These are phyloP conservation scores for Cornus florida DNA, from an alignment of 148 eudicot genomes.

Conservation along the genomic window DNA sequence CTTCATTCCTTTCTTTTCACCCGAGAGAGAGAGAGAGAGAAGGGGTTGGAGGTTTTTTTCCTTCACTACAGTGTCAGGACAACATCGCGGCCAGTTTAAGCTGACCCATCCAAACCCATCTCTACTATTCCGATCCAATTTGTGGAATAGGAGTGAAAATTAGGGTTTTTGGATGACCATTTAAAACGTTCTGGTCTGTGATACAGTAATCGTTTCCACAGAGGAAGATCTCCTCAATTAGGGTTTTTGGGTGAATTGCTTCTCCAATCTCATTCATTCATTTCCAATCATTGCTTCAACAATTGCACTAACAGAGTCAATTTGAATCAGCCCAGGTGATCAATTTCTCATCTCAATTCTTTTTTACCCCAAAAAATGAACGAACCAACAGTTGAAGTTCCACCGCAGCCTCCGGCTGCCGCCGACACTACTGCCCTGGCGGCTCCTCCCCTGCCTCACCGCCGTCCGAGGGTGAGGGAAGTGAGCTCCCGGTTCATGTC, in stretches of 20 bases:
- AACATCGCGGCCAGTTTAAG: too few relatives aligned
- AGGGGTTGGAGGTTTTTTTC: neutral
- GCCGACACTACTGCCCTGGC: neutral
- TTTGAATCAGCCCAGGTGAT: neutral
- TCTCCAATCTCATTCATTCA: neutral
- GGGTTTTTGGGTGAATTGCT: neutral
- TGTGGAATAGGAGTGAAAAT: too few relatives aligned
- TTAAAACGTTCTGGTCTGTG: too few relatives aligned
- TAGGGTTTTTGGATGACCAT: too few relatives aligned
- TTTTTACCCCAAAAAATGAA: neutral
- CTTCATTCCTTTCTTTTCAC: neutral
- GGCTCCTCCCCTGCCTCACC: conserved; percentile 43
- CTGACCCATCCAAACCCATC: neutral
- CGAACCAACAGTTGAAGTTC: neutral
- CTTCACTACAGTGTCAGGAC: neutral
- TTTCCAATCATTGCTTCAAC: neutral
- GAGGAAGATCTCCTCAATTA: too few relatives aligned
- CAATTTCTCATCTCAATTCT: neutral
- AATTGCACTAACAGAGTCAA: neutral
- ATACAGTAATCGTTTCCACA: too few relatives aligned
- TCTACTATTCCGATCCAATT: too few relatives aligned
- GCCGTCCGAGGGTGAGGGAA: conserved; percentile 77
- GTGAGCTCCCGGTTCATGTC: conserved; percentile 90
- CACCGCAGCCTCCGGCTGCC: neutral
- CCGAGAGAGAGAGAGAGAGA: neutral